Evolutionary conservation across 2,329 filamentous ascomycete genomes (phyloP).

Genomic region (Microthyrium microscopicum): DNA sequence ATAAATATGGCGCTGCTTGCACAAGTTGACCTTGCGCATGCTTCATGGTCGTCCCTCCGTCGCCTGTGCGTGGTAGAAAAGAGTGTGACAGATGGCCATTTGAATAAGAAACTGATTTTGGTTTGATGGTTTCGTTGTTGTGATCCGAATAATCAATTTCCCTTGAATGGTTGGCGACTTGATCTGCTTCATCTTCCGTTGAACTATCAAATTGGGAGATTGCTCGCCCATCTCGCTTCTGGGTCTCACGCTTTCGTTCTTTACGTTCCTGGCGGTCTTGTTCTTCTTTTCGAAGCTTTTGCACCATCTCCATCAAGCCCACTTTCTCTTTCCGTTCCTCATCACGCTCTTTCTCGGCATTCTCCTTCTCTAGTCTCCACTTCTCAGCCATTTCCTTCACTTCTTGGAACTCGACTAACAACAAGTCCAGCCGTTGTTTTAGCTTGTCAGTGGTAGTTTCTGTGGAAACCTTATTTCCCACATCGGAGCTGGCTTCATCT

Average conservation of each 20-base stretch:
- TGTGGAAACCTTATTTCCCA: slow-evolving; percentile 16
- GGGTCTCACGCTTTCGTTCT: slow-evolving; percentile 5
- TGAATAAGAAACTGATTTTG: not conserved
- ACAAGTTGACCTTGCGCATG: slow-evolving; percentile 19
- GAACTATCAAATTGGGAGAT: not conserved
- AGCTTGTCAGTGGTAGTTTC: slow-evolving; percentile 31
- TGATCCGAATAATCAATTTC: not conserved
- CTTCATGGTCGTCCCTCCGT: not conserved
- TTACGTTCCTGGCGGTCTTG: slow-evolving; percentile 26
- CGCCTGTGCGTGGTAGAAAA: too few relatives aligned
- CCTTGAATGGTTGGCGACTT: not conserved
- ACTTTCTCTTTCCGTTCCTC: slow-evolving; percentile 52
- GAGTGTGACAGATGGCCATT: slow-evolving; percentile 6
- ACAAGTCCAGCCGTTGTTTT: slow-evolving; percentile 56
- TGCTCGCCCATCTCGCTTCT: not conserved
- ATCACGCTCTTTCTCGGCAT: slow-evolving; percentile 61
- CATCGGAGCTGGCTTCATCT: slow-evolving; percentile 10
- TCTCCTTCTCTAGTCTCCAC: slow-evolving; percentile 63
- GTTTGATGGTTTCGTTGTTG: not conserved
- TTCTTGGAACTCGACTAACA: slow-evolving; percentile 65
- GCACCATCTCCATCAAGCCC: slow-evolving; percentile 73
- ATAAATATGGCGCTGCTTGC: slow-evolving; percentile 56
- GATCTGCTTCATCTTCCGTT: not conserved
- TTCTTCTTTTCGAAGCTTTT: slow-evolving; percentile 58
- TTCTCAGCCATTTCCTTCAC: slow-evolving; percentile 65